Evolutionary conservation across 345 rosid species (phyloP).

Genomic region (Cochlearia excelsa): DNA sequence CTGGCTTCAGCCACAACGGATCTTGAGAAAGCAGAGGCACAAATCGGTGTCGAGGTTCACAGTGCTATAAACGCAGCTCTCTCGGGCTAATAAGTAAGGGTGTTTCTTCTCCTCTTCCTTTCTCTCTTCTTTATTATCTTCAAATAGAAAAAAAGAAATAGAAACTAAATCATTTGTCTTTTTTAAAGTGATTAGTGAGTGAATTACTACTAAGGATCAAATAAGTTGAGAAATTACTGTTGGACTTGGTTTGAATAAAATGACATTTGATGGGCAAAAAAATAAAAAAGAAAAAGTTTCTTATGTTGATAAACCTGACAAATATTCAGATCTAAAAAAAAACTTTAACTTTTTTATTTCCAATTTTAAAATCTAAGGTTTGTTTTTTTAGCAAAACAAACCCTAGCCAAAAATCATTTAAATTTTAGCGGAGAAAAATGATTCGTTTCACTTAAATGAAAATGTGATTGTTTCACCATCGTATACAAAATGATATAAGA

Average conservation of each 20-base stretch:
- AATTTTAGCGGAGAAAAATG: no score
- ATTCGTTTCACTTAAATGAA: no score
- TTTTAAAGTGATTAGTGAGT: conserved; percentile 30
- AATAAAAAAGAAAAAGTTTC: conserved; percentile 3
- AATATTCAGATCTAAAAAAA: no score
- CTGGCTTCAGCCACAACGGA: conserved; percentile 71
- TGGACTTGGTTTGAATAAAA: conserved; percentile 13
- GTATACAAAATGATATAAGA: no score
- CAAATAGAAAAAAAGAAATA: not conserved
- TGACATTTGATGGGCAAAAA: conserved; percentile 18
- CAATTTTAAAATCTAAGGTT: no score
- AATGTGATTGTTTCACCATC: no score
- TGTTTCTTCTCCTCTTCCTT: conserved; percentile 17
- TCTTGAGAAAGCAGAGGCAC: conserved; percentile 86
- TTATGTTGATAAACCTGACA: conserved; percentile 20
- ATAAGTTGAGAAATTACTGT: conserved; percentile 23
- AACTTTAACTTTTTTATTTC: no score
- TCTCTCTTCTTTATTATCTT: not conserved
- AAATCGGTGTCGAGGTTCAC: conserved; percentile 75
- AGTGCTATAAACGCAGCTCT: conserved; percentile 68
- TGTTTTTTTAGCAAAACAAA: no score
- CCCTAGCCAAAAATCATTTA: no score
- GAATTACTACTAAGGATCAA: conserved; percentile 18
- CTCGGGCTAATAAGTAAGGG: conserved; percentile 40
- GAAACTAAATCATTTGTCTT: conserved; percentile 24